These are phyloP conservation scores for Pichia sp. DNA, from an alignment of 1,139 yeast genomes.

Conservation along the genomic window DNA sequence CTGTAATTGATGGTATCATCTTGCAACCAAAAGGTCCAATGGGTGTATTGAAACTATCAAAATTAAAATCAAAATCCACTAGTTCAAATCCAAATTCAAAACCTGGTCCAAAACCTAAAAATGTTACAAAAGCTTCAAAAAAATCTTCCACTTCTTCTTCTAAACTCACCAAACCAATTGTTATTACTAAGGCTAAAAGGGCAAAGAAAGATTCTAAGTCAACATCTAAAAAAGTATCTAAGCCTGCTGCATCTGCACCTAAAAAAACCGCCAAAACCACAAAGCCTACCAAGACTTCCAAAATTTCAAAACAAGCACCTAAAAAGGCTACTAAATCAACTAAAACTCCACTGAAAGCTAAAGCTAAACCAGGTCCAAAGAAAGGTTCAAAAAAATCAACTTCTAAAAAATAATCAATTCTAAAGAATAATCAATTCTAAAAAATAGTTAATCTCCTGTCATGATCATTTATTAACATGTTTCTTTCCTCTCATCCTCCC, in stretches of 20 bases:
- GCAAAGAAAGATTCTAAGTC: background rate
- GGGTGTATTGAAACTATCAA: slow-evolving; percentile 62
- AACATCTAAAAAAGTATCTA: background rate
- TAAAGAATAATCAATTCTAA: slow-evolving; percentile 23
- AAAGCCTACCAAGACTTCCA: slow-evolving; percentile 16
- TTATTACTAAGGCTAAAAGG: background rate
- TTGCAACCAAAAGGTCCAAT: slow-evolving; percentile 85
- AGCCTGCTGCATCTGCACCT: background rate
- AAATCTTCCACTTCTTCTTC: slow-evolving; percentile 7
- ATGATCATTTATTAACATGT: too few relatives aligned
- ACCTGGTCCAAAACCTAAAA: background rate
- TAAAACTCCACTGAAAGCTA: background rate
- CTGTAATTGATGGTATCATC: slow-evolving; percentile 71
- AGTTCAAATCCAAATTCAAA: background rate
- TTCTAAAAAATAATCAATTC: background rate
- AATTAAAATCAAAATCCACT: slow-evolving; percentile 24
- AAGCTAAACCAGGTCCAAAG: background rate
- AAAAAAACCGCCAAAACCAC: background rate
- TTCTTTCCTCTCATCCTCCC: background rate
- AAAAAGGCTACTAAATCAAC: slow-evolving; percentile 19
- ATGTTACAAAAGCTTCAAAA: slow-evolving; percentile 10
- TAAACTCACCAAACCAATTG: background rate
- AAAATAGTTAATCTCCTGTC: too few relatives aligned
- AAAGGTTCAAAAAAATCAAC: background rate
- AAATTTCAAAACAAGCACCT: slow-evolving; percentile 12